phyloP scores from a whole-genome alignment of 108 stramenopile species.

The Nitzschia inconspicua region DNA sequence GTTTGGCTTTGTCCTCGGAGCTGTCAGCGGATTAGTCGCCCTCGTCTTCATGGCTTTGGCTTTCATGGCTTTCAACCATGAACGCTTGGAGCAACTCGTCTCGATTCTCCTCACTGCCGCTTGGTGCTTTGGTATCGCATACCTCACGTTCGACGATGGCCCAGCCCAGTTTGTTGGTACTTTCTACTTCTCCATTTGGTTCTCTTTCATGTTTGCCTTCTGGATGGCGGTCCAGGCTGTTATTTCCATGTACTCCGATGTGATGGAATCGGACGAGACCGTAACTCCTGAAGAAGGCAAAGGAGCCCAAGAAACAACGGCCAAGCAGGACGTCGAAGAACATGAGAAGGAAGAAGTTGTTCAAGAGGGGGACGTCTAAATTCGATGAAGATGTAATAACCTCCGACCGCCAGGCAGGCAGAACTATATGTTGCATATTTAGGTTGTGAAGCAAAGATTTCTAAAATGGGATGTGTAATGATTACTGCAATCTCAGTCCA shows the following conservation, averaged over 20 bases:
- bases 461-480: no score
- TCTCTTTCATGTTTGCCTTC: background rate
- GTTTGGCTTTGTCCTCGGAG: conserved; percentile 17
- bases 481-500: no score
- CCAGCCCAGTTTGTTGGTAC: conserved; percentile 17
- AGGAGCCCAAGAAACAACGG: background rate
- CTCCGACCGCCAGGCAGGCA: no score
- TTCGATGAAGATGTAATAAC: no score
- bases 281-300: background rate
- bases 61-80: background rate
- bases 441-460: no score
- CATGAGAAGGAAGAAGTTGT: background rate
- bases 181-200: conserved; percentile 26
- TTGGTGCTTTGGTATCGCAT: conserved; percentile 17
- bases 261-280: background rate
- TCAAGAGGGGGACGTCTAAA: conserved; percentile 7
- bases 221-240: conserved; percentile 1
- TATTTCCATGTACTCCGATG: background rate
- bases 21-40: background rate
- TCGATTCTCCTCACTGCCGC: conserved; percentile 5
- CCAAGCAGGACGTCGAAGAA: background rate
- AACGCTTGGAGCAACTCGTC: background rate
- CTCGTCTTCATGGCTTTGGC: background rate
- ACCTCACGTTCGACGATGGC: conserved; percentile 20
- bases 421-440: no score